Conservation (phyloP, 2,329 filamentous ascomycete genomes). For the Blumeriella jaapii region DNA sequence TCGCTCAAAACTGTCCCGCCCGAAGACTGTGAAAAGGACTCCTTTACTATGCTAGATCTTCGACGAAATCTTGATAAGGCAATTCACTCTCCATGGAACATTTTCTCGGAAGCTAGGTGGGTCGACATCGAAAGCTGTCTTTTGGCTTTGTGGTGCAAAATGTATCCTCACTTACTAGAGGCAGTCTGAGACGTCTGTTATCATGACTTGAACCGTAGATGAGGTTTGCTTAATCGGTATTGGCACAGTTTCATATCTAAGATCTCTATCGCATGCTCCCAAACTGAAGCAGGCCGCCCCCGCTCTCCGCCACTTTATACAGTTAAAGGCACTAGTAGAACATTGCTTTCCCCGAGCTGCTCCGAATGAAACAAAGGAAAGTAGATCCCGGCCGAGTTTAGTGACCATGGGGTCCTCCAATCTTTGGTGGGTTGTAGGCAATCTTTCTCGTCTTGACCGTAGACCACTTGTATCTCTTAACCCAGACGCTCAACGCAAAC, state of each 20-base stretch:
- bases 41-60: conserved; percentile 2
- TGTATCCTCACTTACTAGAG: no score
- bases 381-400: conserved; percentile 12
- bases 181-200: neutral
- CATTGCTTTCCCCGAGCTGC: conserved; percentile 16
- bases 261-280: conserved; percentile 17
- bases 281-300: conserved; percentile 17
- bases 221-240: conserved; percentile 14
- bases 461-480: conserved; percentile 99
- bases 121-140: no score
- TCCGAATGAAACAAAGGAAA: conserved; percentile 20
- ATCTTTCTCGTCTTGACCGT: conserved; percentile 94
- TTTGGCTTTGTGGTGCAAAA: no score
- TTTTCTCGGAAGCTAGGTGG: no score
- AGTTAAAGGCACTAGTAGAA: conserved; percentile 27
- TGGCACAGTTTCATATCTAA: conserved; percentile 25
- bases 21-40: no score
- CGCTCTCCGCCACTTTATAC: conserved; percentile 20
- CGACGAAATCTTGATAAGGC: no score
- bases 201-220: neutral
- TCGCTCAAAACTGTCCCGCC: no score
- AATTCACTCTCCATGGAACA: no score
- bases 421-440: conserved; percentile 64
- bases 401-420: conserved; percentile 16
- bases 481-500: conserved; percentile 84